Conservation (phyloP, 2,329 filamentous ascomycete genomes). For the Cladophialophora chaetospira region DNA sequence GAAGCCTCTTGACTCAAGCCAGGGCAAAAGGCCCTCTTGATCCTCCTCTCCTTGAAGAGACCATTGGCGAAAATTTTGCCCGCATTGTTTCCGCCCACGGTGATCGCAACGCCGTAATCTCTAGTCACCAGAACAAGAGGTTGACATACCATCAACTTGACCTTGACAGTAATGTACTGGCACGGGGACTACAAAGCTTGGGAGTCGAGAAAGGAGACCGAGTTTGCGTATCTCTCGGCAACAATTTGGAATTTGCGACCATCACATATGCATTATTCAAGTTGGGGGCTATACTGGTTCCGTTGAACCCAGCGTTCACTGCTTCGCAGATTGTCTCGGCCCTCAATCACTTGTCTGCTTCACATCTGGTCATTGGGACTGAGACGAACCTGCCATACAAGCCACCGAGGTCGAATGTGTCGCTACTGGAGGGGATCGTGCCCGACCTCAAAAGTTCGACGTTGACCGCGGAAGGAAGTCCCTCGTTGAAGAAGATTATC, state of each 20-base stretch:
- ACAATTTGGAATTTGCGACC: slow-evolving; percentile 78
- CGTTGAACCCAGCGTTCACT: slow-evolving; percentile 89
- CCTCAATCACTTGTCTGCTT: slow-evolving; percentile 70
- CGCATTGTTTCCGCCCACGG: slow-evolving; percentile 47
- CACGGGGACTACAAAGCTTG: slow-evolving; percentile 30
- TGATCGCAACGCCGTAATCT: slow-evolving; percentile 59
- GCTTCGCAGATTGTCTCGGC: slow-evolving; percentile 75
- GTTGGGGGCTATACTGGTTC: slow-evolving; percentile 90
- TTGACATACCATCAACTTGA: slow-evolving; percentile 79
- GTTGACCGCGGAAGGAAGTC: slow-evolving; percentile 61
- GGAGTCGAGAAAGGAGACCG: slow-evolving; percentile 55
- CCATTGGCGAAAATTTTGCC: slow-evolving; percentile 50
- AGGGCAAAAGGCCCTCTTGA: slow-evolving; percentile 24
- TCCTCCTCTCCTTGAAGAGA: slow-evolving; percentile 51
- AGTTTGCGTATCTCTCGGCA: slow-evolving; percentile 84
- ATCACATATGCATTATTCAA: slow-evolving; percentile 86
- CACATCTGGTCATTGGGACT: slow-evolving; percentile 78
- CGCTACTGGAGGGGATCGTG: slow-evolving; percentile 58
- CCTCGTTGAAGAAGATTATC: slow-evolving; percentile 70
- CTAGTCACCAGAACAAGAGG: slow-evolving; percentile 61
- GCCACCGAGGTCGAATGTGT: slow-evolving; percentile 60
- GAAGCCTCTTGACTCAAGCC: slow-evolving; percentile 28
- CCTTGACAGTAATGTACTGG: slow-evolving; percentile 39
- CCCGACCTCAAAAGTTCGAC: slow-evolving; percentile 48
- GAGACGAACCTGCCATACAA: slow-evolving; percentile 80